Conservation (phyloP, 2,329 filamentous ascomycete genomes). For the Scytalidium lignicola region DNA sequence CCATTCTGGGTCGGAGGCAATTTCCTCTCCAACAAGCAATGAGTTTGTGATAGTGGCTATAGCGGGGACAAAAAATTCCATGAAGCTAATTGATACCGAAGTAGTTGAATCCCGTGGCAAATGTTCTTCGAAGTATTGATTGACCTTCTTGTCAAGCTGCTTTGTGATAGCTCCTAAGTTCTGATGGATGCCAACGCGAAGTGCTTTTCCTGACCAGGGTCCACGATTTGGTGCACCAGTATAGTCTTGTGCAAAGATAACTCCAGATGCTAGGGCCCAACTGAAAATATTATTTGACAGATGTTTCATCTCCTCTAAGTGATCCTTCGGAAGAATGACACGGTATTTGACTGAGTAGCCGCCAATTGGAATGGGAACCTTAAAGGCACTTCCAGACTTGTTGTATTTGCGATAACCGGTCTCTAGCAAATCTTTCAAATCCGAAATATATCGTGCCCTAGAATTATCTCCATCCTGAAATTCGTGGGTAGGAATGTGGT, state of each 20-base stretch:
- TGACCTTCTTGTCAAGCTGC: background rate
- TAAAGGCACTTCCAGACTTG: conserved; percentile 1
- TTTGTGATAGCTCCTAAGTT: conserved; percentile 2
- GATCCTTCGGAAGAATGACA: conserved; percentile 1
- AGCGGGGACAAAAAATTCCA: background rate
- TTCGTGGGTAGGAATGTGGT: conserved; percentile 1
- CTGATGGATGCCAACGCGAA: conserved; percentile 3
- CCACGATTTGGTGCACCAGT: conserved; percentile 2
- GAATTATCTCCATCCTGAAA: conserved; percentile 1
- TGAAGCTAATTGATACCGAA: background rate
- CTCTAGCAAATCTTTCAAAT: conserved; percentile 1
- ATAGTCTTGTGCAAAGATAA: conserved; percentile 4
- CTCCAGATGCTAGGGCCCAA: conserved; percentile 1
- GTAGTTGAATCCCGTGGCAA: background rate
- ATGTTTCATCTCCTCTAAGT: conserved; percentile 3
- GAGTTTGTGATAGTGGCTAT: background rate
- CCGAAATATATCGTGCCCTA: background rate
- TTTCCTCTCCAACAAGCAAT: background rate
- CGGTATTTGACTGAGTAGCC: conserved; percentile 3
- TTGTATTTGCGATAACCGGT: conserved; percentile 3
- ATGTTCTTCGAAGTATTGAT: background rate
- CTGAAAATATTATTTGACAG: conserved; percentile 4
- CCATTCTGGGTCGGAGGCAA: background rate
- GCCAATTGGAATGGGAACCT: conserved; percentile 1
- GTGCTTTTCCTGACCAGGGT: conserved; percentile 2